Evolutionary conservation across 1,139 yeast species (phyloP).

Genomic region (Kurtzmaniella natalensis): DNA sequence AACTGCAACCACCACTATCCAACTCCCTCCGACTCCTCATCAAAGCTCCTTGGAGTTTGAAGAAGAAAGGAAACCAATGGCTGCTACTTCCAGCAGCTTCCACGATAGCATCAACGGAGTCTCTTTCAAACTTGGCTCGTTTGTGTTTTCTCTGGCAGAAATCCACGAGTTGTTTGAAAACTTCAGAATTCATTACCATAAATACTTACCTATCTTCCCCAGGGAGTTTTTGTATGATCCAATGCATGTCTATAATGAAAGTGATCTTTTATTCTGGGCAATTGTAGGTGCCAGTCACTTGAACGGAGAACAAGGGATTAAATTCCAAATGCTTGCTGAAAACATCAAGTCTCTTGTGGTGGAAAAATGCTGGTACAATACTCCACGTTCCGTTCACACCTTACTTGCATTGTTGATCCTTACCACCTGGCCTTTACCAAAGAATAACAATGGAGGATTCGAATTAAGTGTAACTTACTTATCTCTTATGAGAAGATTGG

Average conservation of each 20-base stretch:
- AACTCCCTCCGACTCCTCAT: constrained; percentile 5
- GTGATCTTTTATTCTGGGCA: constrained; percentile 41
- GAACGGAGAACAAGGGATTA: constrained; percentile 13
- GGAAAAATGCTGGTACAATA: constrained; percentile 40
- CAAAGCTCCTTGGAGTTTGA: constrained; percentile 3
- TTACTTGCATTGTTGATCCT: constrained; percentile 36
- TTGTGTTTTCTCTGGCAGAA: constrained; percentile 17
- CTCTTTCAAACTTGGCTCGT: constrained; percentile 4
- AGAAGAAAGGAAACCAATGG: background rate
- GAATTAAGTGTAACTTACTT: constrained; percentile 37
- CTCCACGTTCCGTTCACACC: constrained; percentile 43
- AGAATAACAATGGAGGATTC: constrained; percentile 22
- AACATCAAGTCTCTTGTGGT: constrained; percentile 41
- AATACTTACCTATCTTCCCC: constrained; percentile 40
- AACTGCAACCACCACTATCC: constrained; percentile 7
- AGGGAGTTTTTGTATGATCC: constrained; percentile 29
- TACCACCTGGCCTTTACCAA: constrained; percentile 48
- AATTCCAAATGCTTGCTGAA: constrained; percentile 23
- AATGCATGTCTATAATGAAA: constrained; percentile 23
- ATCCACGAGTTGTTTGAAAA: constrained; percentile 26
- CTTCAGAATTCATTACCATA: constrained; percentile 30
- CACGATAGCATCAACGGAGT: background rate
- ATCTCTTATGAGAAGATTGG: constrained; percentile 37
- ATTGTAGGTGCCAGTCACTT: constrained; percentile 34
- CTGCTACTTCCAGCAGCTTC: background rate